These are phyloP conservation scores for Raphanus raphanistrum DNA, from an alignment of 345 rosid species.

Conservation along the genomic window DNA sequence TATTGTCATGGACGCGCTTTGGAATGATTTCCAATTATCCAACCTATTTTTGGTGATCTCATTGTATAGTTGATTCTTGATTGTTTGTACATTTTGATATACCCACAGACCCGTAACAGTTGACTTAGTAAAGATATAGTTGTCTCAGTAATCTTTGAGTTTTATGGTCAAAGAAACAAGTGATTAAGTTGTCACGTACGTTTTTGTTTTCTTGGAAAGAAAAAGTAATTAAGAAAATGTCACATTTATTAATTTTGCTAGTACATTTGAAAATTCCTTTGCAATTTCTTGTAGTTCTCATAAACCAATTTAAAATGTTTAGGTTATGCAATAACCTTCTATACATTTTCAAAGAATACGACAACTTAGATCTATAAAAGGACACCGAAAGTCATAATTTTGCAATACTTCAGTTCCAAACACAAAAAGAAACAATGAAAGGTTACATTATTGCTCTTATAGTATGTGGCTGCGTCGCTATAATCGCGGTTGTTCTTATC, in stretches of 20 bases:
- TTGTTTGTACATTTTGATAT: neutral
- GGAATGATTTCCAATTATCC: neutral
- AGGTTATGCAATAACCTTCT: neutral
- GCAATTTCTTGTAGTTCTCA: conserved; percentile 5
- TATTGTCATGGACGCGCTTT: neutral
- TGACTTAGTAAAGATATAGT: neutral
- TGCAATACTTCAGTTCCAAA: neutral
- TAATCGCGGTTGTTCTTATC: conserved; percentile 5
- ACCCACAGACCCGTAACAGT: neutral
- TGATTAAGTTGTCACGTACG: neutral
- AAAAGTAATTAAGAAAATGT: neutral
- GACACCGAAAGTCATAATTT: neutral
- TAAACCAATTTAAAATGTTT: neutral
- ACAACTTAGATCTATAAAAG: neutral
- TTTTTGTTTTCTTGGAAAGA: neutral
- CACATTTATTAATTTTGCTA: neutral
- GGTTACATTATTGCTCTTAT: conserved; percentile 26
- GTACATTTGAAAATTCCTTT: conserved; percentile 9
- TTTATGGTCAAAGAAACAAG: conserved; percentile 2
- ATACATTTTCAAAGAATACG: neutral
- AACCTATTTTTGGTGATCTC: neutral
- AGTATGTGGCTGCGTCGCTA: conserved; percentile 22
- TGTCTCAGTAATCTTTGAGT: neutral
- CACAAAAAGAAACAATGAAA: conserved; percentile 7
- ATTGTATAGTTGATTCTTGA: neutral